Evolutionary conservation across 495 filamentous ascomycete species (phyloP).

Genomic region (Jackrogersella multiformis): DNA sequence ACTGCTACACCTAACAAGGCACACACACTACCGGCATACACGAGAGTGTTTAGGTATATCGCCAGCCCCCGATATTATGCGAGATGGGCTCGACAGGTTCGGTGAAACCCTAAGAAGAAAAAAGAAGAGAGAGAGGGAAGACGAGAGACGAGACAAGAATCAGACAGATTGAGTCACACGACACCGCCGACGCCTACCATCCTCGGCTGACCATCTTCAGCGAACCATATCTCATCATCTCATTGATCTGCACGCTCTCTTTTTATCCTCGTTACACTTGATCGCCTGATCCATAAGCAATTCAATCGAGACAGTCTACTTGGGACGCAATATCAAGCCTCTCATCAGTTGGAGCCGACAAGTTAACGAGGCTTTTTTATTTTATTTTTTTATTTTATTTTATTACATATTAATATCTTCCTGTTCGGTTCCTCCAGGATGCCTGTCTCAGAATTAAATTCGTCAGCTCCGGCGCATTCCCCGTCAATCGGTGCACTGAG

Average conservation of each 20-base stretch:
- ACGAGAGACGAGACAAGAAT: slow-evolving; percentile 1
- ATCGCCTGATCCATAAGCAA: slow-evolving; percentile 27
- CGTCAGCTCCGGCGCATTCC: slow-evolving; percentile 28
- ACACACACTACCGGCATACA: slow-evolving; percentile 32
- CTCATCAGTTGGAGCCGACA: not conserved
- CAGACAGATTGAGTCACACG: slow-evolving; percentile 34
- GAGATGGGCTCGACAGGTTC: slow-evolving; percentile 9
- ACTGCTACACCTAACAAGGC: too few relatives aligned
- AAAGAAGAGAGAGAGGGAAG: slow-evolving; percentile 4
- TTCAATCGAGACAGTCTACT: slow-evolving; percentile 19
- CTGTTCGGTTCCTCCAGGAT: slow-evolving; percentile 40
- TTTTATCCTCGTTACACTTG: slow-evolving; percentile 26
- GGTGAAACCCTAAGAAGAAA: slow-evolving; percentile 26
- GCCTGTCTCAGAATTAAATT: slow-evolving; percentile 27
- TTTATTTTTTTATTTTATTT: too few relatives aligned
- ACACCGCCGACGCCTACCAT: slow-evolving; percentile 34
- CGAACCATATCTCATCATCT: slow-evolving; percentile 19
- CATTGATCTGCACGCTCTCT: slow-evolving; percentile 7
- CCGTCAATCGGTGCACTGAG: slow-evolving; percentile 19
- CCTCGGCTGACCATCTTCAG: slow-evolving; percentile 33
- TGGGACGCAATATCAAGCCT: slow-evolving; percentile 2
- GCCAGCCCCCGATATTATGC: slow-evolving; percentile 11
- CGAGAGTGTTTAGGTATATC: slow-evolving; percentile 17
- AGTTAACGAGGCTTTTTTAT: slow-evolving; percentile 34
- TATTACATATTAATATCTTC: too few relatives aligned